phyloP scores from a whole-genome alignment of 106 monocot genomes.

The Dioscorea dumetorum region DNA sequence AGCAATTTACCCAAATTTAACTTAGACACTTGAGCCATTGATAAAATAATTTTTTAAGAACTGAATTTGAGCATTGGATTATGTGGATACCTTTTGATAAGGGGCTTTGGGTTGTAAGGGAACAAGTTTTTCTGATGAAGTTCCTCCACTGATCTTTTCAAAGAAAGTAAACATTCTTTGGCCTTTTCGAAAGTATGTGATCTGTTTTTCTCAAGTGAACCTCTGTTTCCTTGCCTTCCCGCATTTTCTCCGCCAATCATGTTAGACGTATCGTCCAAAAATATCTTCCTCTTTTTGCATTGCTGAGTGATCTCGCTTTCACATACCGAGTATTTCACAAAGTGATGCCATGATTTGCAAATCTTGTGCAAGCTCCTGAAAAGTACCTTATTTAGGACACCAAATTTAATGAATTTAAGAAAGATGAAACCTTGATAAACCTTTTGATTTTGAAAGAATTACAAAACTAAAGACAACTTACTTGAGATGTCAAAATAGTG shows the following conservation, averaged over 20 bases:
- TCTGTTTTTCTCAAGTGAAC: background rate
- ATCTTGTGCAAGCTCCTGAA: conserved; percentile 62
- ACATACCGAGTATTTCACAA: conserved; percentile 35
- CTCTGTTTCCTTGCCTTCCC: background rate
- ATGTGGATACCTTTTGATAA: conserved; percentile 64
- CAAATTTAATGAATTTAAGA: background rate
- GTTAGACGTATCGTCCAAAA: conserved; percentile 1
- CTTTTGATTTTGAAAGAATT: background rate
- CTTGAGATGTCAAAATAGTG: background rate
- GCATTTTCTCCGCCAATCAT: background rate
- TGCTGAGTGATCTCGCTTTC: conserved; percentile 11
- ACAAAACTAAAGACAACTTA: background rate
- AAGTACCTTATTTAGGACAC: background rate
- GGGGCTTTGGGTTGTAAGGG: conserved; percentile 75
- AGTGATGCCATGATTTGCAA: conserved; percentile 50
- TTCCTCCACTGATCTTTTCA: conserved; percentile 58
- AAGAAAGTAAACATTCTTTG: conserved; percentile 57
- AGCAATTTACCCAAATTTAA: background rate
- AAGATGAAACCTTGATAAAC: background rate
- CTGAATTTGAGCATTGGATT: background rate
- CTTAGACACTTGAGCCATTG: background rate
- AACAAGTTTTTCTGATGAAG: conserved; percentile 67
- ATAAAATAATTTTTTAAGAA: background rate
- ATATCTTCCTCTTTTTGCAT: conserved; percentile 29
- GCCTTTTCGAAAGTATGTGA: conserved; percentile 33